A percentile compares a stretch with the other conserved stretches of the same genome.
Conservation (phyloP, 1,139 yeast genomes). For the Nematodospora anomalae region DNA sequence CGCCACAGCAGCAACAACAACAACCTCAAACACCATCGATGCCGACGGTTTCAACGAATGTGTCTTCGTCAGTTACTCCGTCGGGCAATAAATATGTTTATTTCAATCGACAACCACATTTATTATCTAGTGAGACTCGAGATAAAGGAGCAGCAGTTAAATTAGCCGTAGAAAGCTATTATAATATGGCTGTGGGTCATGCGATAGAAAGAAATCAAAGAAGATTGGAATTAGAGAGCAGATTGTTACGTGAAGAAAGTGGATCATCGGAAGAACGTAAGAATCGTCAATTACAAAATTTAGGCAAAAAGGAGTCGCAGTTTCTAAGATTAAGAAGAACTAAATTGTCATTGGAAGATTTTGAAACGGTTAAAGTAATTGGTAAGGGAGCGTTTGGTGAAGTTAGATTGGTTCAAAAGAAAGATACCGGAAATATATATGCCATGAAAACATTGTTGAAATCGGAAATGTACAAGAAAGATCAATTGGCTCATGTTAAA, state of each 20-base stretch:
- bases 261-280: slow-evolving; percentile 67
- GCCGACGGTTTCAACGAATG: neutral
- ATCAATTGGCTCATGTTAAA: slow-evolving; percentile 79
- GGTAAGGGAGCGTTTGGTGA: slow-evolving; percentile 91
- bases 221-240: slow-evolving; percentile 70
- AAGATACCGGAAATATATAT: slow-evolving; percentile 78
- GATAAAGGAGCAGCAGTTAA: slow-evolving; percentile 76
- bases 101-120: slow-evolving; percentile 86
- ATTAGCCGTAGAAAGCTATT: slow-evolving; percentile 68
- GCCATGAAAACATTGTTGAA: slow-evolving; percentile 82
- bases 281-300: slow-evolving; percentile 65
- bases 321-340: slow-evolving; percentile 75
- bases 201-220: slow-evolving; percentile 83
- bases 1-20: slow-evolving; percentile 14
- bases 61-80: slow-evolving; percentile 13
- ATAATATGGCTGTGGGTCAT: slow-evolving; percentile 74
- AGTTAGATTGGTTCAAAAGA: slow-evolving; percentile 78
- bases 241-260: slow-evolving; percentile 61
- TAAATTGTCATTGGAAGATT: slow-evolving; percentile 70
- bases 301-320: slow-evolving; percentile 78
- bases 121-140: slow-evolving; percentile 62
- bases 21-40: slow-evolving; percentile 9
- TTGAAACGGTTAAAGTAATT: slow-evolving; percentile 75
- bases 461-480: slow-evolving; percentile 81
- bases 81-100: slow-evolving; percentile 50